These are phyloP conservation scores for Leptographium galeiforme DNA, from an alignment of 2,329 filamentous ascomycete genomes.

Conservation along the genomic window DNA sequence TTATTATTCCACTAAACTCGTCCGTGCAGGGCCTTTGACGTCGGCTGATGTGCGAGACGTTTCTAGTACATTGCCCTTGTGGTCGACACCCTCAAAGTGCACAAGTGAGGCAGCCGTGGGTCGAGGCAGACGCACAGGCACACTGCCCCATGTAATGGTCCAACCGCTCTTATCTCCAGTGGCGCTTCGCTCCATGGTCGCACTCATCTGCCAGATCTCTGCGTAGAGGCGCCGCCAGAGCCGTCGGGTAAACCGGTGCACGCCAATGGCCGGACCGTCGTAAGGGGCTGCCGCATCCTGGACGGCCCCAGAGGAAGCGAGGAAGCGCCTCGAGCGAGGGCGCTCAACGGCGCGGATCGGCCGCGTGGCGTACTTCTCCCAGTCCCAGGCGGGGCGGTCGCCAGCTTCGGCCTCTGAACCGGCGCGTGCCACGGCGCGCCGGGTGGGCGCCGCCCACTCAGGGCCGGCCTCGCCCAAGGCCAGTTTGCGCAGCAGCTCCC, in stretches of 20 bases:
- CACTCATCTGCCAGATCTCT: conserved; percentile 29
- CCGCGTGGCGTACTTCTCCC: conserved; percentile 26
- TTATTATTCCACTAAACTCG: too few relatives aligned
- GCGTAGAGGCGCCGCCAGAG: conserved; percentile 34
- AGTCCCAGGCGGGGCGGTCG: conserved; percentile 21
- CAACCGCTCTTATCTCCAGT: conserved; percentile 10
- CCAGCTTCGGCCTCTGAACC: too few relatives aligned
- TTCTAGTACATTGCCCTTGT: conserved; percentile 12
- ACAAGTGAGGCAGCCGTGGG: conserved; percentile 22
- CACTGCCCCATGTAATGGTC: conserved; percentile 33
- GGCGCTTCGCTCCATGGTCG: conserved; percentile 24
- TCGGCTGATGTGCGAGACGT: too few relatives aligned
- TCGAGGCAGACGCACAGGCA: conserved; percentile 14
- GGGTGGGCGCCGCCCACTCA: conserved; percentile 25
- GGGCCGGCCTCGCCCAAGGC: conserved; percentile 24
- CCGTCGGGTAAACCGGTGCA: conserved; percentile 23
- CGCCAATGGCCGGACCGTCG: conserved; percentile 18
- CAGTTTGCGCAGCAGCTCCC: conserved; percentile 38
- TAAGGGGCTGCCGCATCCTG: conserved; percentile 16
- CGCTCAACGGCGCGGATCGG: conserved; percentile 26
- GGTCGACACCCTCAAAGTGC: conserved; percentile 35
- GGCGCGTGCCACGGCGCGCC: conserved; percentile 18
- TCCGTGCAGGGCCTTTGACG: too few relatives aligned
- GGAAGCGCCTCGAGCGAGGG: conserved; percentile 19
- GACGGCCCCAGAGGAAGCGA: conserved; percentile 22